Base-by-base conservation (phyloP, 148 eudicot species). In the Rhododendron ferrugineum region DNA sequence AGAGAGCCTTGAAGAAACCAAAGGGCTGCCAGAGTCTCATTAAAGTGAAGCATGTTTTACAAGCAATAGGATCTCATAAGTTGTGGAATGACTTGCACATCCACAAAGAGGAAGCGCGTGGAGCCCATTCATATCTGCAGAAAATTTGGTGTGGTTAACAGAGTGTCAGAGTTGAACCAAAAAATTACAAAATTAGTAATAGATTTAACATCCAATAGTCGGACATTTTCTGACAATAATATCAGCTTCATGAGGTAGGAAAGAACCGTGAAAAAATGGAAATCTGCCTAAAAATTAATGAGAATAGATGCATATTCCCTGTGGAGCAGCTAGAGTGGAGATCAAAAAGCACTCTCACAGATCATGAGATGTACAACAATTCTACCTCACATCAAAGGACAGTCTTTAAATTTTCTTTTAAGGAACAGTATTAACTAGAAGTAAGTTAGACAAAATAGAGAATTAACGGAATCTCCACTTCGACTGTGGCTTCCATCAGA, bases 31-130 rank as follows among this genome's bases (percentile, higher is more conserved):
- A 15, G 54, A 7, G 36, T 40, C 52, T 60, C 40, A 62, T 40
- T 62, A 22, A 54, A 81, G 73, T 78, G 58, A n/a, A 82, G 75
- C 52, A 82, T 62, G 46, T 66, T 64, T 46, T 4, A 64, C n/a
- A 77, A 66, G 37, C 56, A 82, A 82, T 26, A n/a, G 50, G 76
- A 82, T 15, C 54, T 64, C 37, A 14, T 3, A 62, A 66, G 37
- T 44, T 44, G 56, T 32, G 5, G 49, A 9, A 64, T 64, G 52
- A 68, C 40, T 66, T 64, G 74, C 37, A 44, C 7, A n/a, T 49
- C 49, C n/a, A 80, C 23, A 81, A 22, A 10, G 28, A 56, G 75
- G 75, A 44, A 3, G 44, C 36, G 16, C 16, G 13, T 11, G 42
- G 26, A 11, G 22, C 40, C 84, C 26, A 22, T 64, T n/a, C 11